phyloP scores from a whole-genome alignment of 2,329 filamentous ascomycete species.

The Botrytis pseudocinerea region DNA sequence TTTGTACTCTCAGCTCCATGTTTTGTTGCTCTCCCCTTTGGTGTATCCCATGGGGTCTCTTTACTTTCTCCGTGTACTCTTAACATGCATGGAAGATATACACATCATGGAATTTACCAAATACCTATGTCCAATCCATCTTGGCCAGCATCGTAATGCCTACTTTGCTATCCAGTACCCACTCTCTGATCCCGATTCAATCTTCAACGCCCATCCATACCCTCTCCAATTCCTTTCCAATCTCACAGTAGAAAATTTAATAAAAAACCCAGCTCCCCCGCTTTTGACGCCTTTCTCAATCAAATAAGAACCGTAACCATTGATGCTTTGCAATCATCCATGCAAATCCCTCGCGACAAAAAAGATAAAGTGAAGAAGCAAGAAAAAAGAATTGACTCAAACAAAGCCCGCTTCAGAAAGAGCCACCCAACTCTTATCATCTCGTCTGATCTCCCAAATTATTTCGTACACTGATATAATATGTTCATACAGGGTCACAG shows the following conservation, averaged over 20 bases:
- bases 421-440: constrained; percentile 10
- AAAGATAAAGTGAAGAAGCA: background rate
- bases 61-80: background rate
- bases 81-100: constrained; percentile 13
- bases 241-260: constrained; percentile 4
- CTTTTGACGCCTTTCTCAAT: constrained; percentile 5
- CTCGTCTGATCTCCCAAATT: constrained; percentile 6
- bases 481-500: constrained; percentile 21
- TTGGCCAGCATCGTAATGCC: background rate
- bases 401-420: constrained; percentile 23
- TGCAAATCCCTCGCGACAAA: background rate
- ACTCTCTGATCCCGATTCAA: background rate
- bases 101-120: constrained; percentile 10
- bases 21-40: background rate
- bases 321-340: background rate
- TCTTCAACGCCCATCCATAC: constrained; percentile 12
- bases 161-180: background rate
- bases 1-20: background rate
- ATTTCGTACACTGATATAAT: constrained; percentile 24
- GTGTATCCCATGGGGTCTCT: background rate
- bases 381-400: constrained; percentile 18
- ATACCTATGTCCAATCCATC: constrained; percentile 10
- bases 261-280: constrained; percentile 3
- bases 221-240: constrained; percentile 14
- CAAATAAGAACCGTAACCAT: background rate